Base-by-base conservation (phyloP, 345 rosid species). In the Noccaea bulbosa region DNA sequence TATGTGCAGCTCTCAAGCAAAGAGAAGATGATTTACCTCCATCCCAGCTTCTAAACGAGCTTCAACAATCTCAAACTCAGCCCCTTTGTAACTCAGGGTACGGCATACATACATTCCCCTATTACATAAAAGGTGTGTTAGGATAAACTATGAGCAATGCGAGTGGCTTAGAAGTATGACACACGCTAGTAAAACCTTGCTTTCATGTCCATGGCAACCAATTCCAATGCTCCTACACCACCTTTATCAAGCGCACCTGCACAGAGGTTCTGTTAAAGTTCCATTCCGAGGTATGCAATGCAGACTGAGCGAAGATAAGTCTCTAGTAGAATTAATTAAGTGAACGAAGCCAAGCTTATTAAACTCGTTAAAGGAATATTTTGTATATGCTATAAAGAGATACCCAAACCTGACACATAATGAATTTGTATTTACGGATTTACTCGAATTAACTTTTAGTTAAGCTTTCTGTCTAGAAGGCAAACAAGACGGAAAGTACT, bases 131-230 rank as follows among this genome's bases (percentile, higher is more conserved):
- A 52, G 64, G 16, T 47, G 57, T 11, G 50, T 72, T 60, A 75
- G 12, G 50, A 64, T 58, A 39, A 53, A 53, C 39, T 51, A 76
- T 35, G 65, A 60, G 58, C 15, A 56, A 70, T 32, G 51, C 3
- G 34, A 37, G 49, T 65, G 34, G 45, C 62, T 44, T 10, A 58
- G 4, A 57, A 54, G 53, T 49, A 45, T 68, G 64, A 56, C 65
- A 38, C 37, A 67, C 65, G 62, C 70, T 70, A 56, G 17, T 64
- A 55, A 68, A 69, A 92, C 99, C 99, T 91, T 41, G 97, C 97
- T 89, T 94, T 94, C 99, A 94, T 94, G 84, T 94, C 99, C 99
- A 94, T 94, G 54, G 99, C 99, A 79, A 94, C 97, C 78, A 94
- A 94, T 83, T 94, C 99, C 77, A 94, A 74, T 7, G 99, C 97